These are phyloP conservation scores for Heritiera littoralis DNA, from an alignment of 345 rosid species.

Conservation along the genomic window DNA sequence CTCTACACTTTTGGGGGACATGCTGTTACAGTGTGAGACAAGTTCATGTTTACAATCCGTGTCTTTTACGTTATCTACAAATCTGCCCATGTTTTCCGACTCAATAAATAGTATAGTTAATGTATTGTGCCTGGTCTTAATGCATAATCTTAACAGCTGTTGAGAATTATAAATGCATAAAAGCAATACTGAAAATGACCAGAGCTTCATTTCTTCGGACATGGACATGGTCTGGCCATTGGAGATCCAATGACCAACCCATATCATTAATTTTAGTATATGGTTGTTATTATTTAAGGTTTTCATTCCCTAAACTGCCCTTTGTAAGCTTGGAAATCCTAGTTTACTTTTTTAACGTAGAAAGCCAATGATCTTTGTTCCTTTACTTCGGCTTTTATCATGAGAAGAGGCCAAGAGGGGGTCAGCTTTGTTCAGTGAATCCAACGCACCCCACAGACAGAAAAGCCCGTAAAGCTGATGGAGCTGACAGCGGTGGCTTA, in stretches of 20 bases:
- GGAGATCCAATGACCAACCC: conserved; percentile 33
- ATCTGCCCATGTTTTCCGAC: conserved; percentile 3
- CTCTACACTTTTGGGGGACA: conserved; percentile 99
- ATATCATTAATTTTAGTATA: not conserved
- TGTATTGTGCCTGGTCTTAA: not conserved
- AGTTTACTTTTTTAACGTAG: conserved; percentile 28
- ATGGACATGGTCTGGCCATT: conserved; percentile 42
- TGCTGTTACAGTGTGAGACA: conserved; percentile 96
- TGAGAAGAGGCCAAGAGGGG: conserved; percentile 18
- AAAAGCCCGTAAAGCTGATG: not conserved
- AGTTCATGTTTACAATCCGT: conserved; percentile 14
- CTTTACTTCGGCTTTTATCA: conserved; percentile 42
- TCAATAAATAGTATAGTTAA: not conserved
- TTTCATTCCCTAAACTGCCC: conserved; percentile 27
- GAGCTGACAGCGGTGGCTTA: not conserved
- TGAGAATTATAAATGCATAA: not conserved
- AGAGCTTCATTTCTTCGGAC: conserved; percentile 32
- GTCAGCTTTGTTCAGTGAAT: conserved; percentile 24
- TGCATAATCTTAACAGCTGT: not conserved
- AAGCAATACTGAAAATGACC: conserved; percentile 36
- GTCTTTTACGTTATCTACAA: conserved; percentile 42
- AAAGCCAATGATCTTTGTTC: conserved; percentile 45
- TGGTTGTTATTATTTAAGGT: not conserved
- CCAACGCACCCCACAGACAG: not conserved
- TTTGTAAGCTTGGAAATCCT: conserved; percentile 28